Conservation (phyloP, 23 red algal species). For the Gracilaria domingensis region DNA sequence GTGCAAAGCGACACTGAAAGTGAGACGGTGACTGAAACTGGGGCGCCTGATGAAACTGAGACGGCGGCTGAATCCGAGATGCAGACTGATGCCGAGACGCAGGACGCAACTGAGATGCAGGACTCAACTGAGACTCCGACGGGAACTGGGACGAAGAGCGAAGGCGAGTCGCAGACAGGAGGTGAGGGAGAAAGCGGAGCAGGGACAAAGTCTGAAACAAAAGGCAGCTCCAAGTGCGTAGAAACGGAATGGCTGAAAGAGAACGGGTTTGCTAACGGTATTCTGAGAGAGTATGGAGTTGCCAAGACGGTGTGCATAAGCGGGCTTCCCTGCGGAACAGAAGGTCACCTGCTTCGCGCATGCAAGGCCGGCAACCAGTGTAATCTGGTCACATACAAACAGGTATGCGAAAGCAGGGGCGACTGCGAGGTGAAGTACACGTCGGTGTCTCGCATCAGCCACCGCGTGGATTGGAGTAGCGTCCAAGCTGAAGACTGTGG, state of each 20-base stretch:
- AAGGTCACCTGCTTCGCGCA: not conserved
- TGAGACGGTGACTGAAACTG: too few species aligned
- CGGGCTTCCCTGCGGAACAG: not conserved
- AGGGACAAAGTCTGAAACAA: too few species aligned
- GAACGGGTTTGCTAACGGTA: not conserved
- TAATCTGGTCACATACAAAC: not conserved
- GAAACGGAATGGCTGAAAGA: slow-evolving; percentile 5
- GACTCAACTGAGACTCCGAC: too few species aligned
- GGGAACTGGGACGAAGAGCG: too few species aligned
- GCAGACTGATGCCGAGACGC: too few species aligned
- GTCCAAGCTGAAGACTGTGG: not conserved
- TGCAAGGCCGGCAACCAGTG: not conserved
- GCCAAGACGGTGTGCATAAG: not conserved
- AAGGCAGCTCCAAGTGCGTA: too few species aligned
- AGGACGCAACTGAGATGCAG: too few species aligned
- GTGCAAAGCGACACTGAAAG: too few species aligned
- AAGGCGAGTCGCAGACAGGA: too few species aligned
- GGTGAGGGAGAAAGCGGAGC: too few species aligned
- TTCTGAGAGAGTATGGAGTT: not conserved
- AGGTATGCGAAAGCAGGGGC: not conserved
- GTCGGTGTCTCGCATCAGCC: not conserved
- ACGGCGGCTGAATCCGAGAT: too few species aligned
- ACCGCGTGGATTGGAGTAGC: not conserved
- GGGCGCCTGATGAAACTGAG: too few species aligned
- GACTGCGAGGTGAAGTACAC: not conserved